A percentile compares a stretch with the other conserved stretches of the same genome.
These are phyloP conservation scores for Camellia sinensis DNA, from an alignment of 148 eudicot species.

Conservation along the genomic window DNA sequence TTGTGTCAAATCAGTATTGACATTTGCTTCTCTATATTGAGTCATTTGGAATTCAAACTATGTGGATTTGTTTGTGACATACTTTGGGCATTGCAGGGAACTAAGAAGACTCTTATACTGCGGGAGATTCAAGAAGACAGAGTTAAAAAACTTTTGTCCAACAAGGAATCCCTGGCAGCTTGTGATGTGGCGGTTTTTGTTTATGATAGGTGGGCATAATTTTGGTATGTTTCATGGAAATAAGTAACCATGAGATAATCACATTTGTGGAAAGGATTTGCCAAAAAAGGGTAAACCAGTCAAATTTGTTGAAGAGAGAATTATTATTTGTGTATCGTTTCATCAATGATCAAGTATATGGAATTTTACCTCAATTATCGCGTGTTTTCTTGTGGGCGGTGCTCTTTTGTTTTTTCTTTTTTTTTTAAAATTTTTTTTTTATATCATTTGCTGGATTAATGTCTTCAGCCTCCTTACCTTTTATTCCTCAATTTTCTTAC, in stretches of 20 bases:
- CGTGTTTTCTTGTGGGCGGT: neutral
- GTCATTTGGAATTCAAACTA: neutral
- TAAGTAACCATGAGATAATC: neutral
- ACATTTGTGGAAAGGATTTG: neutral
- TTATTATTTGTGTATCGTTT: neutral
- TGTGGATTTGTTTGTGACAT: neutral
- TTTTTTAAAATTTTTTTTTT: no score
- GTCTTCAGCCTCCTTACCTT: neutral
- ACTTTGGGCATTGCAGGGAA: slow-evolving; percentile 38
- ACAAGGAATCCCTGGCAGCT: slow-evolving; percentile 48
- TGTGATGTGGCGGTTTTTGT: slow-evolving; percentile 54
- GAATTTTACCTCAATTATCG: neutral
- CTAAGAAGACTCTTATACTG: slow-evolving; percentile 47
- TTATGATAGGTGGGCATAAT: slow-evolving; percentile 44
- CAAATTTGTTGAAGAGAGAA: neutral
- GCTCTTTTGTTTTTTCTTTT: neutral
- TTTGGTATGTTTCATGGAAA: neutral
- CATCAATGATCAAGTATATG: neutral
- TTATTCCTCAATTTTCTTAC: neutral
- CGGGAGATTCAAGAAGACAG: slow-evolving; percentile 56
- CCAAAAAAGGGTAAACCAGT: neutral
- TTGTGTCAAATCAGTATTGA: neutral
- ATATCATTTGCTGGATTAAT: neutral
- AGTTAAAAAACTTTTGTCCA: slow-evolving; percentile 35
- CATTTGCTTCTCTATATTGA: neutral